Base-by-base conservation (phyloP, 2,329 filamentous ascomycete genomes). In the Colletotrichum tamarilloi region DNA sequence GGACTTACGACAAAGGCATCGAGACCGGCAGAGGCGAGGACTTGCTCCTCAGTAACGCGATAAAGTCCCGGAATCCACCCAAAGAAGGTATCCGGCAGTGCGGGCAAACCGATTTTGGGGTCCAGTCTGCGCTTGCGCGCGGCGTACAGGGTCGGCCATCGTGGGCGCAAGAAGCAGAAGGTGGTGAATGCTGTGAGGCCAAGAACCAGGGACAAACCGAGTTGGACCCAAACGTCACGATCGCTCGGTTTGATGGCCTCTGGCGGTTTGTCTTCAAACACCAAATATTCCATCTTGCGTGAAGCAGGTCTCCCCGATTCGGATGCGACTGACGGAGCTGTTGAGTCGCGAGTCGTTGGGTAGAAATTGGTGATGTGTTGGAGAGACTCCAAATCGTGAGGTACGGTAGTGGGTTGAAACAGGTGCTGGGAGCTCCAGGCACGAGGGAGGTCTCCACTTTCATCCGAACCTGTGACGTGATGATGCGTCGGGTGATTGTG, bases 11-110 rank as follows among this genome's bases (percentile, higher is more conserved):
- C 97, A 84, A 94, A 99, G 63, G 97, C 97, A 85, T 99, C 97
- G 62, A 99, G 89, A 0, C 97, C 97, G 22, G 96, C 96, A 24
- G 95, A 96, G 19, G 93, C 92, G 66, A 99, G 87, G 4, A 99
- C 91, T 82, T 98, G 93, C 79, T 97, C 92, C 76, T 98, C 95
- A 1, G 92, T 94, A 74, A 99, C 94, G 76, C 85, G 90, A 85
- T 95, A 97, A 53, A 99, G 85, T 3, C 92, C 91, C 1, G 95
- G 92, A 59, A 99, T 97, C 97, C 97, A 99, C 79, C 96, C 96
- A 77, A 98, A 94, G 79, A 97, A 92, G 58, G 90, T 93, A 80
- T 95, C 91, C 22, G 96, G 94, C 11, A 99, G 89, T 42, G 92
- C 88, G 7, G 97, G 97, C 24, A 98, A 87, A 35, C 87, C 84